Evolutionary conservation across 202 grass and related monocot species (phyloP).

Genomic region (Brachypodium distachyon): DNA sequence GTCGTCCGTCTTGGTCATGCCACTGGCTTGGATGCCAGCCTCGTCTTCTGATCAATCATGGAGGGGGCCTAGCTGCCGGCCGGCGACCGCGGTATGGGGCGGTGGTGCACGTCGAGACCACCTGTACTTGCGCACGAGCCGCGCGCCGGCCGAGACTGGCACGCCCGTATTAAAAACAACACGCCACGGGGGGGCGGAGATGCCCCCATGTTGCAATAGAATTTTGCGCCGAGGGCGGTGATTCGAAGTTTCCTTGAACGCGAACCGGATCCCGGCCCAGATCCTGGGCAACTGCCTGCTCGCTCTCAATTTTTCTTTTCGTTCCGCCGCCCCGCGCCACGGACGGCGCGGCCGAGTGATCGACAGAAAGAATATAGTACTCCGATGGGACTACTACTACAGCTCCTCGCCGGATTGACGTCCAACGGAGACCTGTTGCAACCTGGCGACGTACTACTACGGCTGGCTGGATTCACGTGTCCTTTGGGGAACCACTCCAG

Average conservation of each 20-base stretch:
- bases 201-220: background rate
- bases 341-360: background rate
- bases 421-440: background rate
- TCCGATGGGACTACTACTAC: too few species aligned
- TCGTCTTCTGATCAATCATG: too few species aligned
- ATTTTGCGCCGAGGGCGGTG: background rate
- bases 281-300: background rate
- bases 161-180: background rate
- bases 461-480: constrained; percentile 12
- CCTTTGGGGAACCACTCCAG: background rate
- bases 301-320: background rate
- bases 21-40: too few species aligned
- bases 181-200: background rate
- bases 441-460: constrained; percentile 15
- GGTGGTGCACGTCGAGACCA: constrained; percentile 3
- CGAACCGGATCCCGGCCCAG: constrained; percentile 10
- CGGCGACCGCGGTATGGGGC: background rate
- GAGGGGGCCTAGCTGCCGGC: background rate
- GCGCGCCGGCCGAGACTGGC: background rate
- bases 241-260: constrained; percentile 27
- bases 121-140: background rate
- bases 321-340: background rate
- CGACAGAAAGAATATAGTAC: background rate
- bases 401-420: background rate
- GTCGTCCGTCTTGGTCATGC: background rate